Conservation (phyloP, 2,329 filamentous ascomycete genomes). For the Botrytis deweyae region DNA sequence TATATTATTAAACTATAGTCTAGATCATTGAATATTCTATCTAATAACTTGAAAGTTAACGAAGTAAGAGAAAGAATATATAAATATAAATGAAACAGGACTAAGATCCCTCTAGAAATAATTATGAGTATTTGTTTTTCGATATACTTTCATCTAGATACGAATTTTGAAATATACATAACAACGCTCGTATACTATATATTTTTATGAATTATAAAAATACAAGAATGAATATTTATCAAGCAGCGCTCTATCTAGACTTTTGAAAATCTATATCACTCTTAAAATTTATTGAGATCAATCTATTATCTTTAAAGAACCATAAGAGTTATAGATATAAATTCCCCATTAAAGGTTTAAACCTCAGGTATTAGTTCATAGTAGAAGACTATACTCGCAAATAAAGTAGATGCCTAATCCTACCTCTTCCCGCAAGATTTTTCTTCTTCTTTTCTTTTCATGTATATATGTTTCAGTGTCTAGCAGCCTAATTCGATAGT, state of each 20-base stretch:
- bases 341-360: neutral
- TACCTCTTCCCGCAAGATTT: neutral
- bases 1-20: too few relatives aligned
- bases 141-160: too few relatives aligned
- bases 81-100: too few relatives aligned
- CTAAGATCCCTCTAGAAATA: too few relatives aligned
- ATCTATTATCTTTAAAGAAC: neutral
- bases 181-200: too few relatives aligned
- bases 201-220: neutral
- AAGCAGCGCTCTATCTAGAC: neutral
- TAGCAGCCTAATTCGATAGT: neutral
- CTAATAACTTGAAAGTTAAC: rapidly evolving
- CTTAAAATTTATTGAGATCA: neutral
- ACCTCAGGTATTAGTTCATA: neutral
- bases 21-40: too few relatives aligned
- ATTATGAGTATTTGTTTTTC: too few relatives aligned
- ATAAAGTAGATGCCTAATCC: neutral
- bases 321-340: too few relatives aligned
- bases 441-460: too few relatives aligned
- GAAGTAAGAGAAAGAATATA: too few relatives aligned
- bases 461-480: neutral
- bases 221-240: rapidly evolving
- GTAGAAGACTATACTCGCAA: neutral
- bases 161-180: too few relatives aligned
- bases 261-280: too few relatives aligned